These are phyloP conservation scores for Periconia macrospinosa DNA, from an alignment of 2,329 filamentous ascomycete species.

Conservation along the genomic window DNA sequence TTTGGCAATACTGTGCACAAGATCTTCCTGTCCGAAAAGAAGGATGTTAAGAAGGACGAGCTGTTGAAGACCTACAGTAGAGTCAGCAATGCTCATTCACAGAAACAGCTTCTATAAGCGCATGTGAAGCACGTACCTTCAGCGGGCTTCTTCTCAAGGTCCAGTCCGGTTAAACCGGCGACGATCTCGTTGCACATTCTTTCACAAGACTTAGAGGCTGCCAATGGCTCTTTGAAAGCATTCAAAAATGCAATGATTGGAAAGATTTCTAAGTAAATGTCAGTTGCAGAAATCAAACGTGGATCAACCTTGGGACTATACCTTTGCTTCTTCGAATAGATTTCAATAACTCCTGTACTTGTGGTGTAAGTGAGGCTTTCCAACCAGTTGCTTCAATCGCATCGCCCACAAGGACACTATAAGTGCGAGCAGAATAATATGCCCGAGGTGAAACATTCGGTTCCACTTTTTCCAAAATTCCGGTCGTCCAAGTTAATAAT, in stretches of 20 bases:
- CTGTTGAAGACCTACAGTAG: constrained; percentile 47
- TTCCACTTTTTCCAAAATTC: constrained; percentile 25
- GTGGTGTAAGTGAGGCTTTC: constrained; percentile 36
- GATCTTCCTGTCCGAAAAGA: constrained; percentile 51
- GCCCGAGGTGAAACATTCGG: constrained; percentile 24
- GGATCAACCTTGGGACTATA: background rate
- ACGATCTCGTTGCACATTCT: constrained; percentile 63
- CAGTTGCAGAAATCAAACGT: background rate
- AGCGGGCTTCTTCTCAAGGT: constrained; percentile 46
- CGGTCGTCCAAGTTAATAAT: constrained; percentile 28
- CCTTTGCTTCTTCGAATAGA: constrained; percentile 27
- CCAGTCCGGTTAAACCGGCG: constrained; percentile 60
- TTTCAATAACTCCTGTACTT: constrained; percentile 42
- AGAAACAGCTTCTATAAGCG: background rate
- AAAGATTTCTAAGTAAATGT: constrained; percentile 44
- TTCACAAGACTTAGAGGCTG: constrained; percentile 51
- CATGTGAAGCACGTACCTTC: constrained; percentile 38
- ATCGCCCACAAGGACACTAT: constrained; percentile 40
- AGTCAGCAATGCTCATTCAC: background rate
- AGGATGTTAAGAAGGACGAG: constrained; percentile 59
- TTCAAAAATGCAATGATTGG: constrained; percentile 52
- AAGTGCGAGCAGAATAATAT: constrained; percentile 49
- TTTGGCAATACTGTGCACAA: constrained; percentile 53
- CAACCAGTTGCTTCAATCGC: constrained; percentile 47
- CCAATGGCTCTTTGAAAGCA: constrained; percentile 53